Evolutionary conservation across 352 stramenopile species (phyloP), one percentile per base, ranked within the genome.

Genomic region (Phytophthora foliorum): DNA sequence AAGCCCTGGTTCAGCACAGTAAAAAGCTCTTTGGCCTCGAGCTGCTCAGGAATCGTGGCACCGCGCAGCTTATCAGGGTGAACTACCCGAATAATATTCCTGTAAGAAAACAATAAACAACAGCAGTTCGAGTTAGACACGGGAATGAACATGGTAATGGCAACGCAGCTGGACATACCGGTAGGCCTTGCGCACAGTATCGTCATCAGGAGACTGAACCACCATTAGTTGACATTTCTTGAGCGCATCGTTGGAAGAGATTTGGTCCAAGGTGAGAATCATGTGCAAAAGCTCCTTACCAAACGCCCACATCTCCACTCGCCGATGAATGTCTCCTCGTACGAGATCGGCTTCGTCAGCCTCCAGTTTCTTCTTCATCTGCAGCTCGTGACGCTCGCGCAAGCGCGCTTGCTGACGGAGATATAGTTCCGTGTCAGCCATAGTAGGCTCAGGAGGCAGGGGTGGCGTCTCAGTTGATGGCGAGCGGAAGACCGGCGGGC

Each of bases 1-100:
- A 95, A 96, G n/a, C 86, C 86, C 66, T 95, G 83, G 62, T 95
- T 96, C 29, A 95, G 69, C 38, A 95, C 84, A 17, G 88, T 96
- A 69, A 96, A 96, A 24, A 96, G 78, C 60, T 95, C 89, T 25
- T 94, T 93, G 5, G 89, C 88, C 65, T 93, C 89, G 8, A 95
- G 58, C 49, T 96, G 88, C 31, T 96, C 86, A n/a, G 84, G 41
- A 39, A 96, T 77, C 6, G 81, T 88, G 14, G 82, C 89, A 14
- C 78, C 78, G 10, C 89, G 86, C n/a, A 96, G 69, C 63, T 96
- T 96, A 49, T 96, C 89, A 6, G 89, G 89, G 41, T 96, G 89
- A 16, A 96, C 93, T 10, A 96, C 78, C 6, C 89, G 84, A 64
- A 96, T 95, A 21, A 96, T 93, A 59, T 86, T 95, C 36, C 86